phyloP scores from a whole-genome alignment of 2,329 filamentous ascomycete species.

The Cryphonectria parasitica region DNA sequence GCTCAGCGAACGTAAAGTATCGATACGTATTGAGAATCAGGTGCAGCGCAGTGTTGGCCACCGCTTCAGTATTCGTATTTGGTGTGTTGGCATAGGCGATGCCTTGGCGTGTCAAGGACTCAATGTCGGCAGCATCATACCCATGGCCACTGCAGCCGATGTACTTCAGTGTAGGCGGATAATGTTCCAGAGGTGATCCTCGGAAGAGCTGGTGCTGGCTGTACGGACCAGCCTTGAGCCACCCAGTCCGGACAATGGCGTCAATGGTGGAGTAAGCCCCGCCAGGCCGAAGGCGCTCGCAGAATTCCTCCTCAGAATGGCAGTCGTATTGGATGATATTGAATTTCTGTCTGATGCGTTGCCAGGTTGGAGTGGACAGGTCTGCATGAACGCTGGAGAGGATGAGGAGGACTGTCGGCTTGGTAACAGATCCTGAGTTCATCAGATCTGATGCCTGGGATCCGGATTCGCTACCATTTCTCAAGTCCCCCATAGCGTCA shows the following conservation, averaged over 20 bases:
- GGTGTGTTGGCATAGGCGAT: conserved; percentile 39
- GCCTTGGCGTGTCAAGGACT: conserved; percentile 32
- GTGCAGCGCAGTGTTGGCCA: conserved; percentile 36
- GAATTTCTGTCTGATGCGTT: conserved; percentile 26
- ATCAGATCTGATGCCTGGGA: not conserved
- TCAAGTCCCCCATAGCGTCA: not conserved
- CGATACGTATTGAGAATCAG: conserved; percentile 35
- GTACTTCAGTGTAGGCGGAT: conserved; percentile 31
- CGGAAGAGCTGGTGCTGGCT: conserved; percentile 36
- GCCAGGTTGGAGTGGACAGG: conserved; percentile 24
- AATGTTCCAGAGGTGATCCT: conserved; percentile 31
- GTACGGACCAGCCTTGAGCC: conserved; percentile 38
- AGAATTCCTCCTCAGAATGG: conserved; percentile 32
- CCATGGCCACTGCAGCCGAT: conserved; percentile 37
- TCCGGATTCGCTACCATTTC: not conserved
- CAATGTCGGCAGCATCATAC: conserved; percentile 36
- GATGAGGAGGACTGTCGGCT: conserved; percentile 29
- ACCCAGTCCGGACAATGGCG: conserved; percentile 39
- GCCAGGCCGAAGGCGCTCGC: conserved; percentile 35
- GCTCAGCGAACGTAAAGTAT: conserved; percentile 34
- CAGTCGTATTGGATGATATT: conserved; percentile 35
- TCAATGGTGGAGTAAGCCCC: conserved; percentile 36
- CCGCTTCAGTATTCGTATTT: conserved; percentile 36
- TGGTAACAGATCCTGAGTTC: not conserved
- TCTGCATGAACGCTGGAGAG: conserved; percentile 26